A percentile compares a stretch with the other conserved stretches of the same genome.
phyloP scores from a whole-genome alignment of 1,284 basidiomycete genomes.

The Phellopilus nigrolimitatus region DNA sequence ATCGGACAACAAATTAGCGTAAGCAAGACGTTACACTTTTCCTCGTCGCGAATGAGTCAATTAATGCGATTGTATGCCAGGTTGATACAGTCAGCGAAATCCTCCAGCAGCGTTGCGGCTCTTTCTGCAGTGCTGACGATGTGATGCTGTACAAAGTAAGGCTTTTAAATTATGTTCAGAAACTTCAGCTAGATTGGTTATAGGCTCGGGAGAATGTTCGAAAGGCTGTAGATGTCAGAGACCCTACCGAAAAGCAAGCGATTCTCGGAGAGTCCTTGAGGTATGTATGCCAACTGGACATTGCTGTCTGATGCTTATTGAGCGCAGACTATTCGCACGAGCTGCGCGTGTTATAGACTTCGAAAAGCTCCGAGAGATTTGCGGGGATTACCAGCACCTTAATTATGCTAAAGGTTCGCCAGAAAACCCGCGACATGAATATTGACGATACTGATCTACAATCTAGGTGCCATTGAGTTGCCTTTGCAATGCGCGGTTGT shows the following conservation, averaged over 20 bases:
- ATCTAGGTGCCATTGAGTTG: slow-evolving; percentile 77
- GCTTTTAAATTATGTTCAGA: slow-evolving; percentile 12
- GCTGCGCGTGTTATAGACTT: slow-evolving; percentile 82
- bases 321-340: slow-evolving; percentile 74
- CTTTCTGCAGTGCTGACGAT: slow-evolving; percentile 97
- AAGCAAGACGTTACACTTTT: slow-evolving; percentile 31
- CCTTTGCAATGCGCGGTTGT: slow-evolving; percentile 81
- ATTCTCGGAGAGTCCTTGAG: slow-evolving; percentile 79
- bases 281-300: slow-evolving; percentile 32
- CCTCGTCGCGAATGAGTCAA: slow-evolving; percentile 11
- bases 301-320: slow-evolving; percentile 1
- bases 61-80: slow-evolving; percentile 38
- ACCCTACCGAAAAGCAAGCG: slow-evolving; percentile 65
- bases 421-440: slow-evolving; percentile 7
- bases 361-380: slow-evolving; percentile 81
- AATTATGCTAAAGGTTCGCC: slow-evolving; percentile 71
- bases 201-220: slow-evolving; percentile 92
- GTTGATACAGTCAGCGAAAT: slow-evolving; percentile 95
- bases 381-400: slow-evolving; percentile 81
- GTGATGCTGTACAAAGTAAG: slow-evolving; percentile 93
- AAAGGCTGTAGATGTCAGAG: slow-evolving; percentile 81
- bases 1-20: slow-evolving; percentile 95
- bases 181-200: slow-evolving; percentile 13
- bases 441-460: slow-evolving; percentile 7
- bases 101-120: slow-evolving; percentile 90